These are phyloP conservation scores for Saccharata proteae DNA, from an alignment of 2,329 filamentous ascomycete genomes.

Conservation along the genomic window DNA sequence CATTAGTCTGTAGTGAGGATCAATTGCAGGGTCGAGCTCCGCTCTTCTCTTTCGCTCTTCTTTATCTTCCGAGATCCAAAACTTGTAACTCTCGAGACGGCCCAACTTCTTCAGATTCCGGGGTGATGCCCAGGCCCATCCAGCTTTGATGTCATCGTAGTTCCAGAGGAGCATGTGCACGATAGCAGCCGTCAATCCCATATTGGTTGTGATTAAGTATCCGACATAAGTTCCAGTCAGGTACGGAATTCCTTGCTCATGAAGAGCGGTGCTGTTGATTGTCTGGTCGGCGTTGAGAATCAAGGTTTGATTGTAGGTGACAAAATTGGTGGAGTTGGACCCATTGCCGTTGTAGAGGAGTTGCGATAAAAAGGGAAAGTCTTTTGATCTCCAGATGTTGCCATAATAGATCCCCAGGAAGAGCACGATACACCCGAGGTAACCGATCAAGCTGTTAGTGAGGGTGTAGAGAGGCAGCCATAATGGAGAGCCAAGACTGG, in stretches of 20 bases:
- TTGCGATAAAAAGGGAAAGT: conserved; percentile 16
- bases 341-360: no score
- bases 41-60: conserved; percentile 13
- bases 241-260: conserved; percentile 28
- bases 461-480: conserved; percentile 18
- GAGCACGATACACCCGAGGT: conserved; percentile 24
- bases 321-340: conserved; percentile 8
- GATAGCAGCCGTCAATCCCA: conserved; percentile 30
- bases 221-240: conserved; percentile 19
- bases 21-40: conserved; percentile 14
- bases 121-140: conserved; percentile 19
- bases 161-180: conserved; percentile 26
- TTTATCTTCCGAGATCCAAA: conserved; percentile 15
- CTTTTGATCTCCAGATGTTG: conserved; percentile 29
- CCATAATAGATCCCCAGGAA: conserved; percentile 31
- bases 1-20: conserved; percentile 23
- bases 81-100: conserved; percentile 8
- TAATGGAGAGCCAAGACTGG: conserved; percentile 21
- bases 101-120: conserved; percentile 14
- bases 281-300: conserved; percentile 18
- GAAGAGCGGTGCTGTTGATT: conserved; percentile 26
- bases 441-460: conserved; percentile 21
- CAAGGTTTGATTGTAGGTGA: conserved; percentile 8
- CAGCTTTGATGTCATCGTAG: conserved; percentile 25
- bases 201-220: conserved; percentile 7